phyloP scores from a whole-genome alignment of 805 yeast genomes.

The Starmerella floris region DNA sequence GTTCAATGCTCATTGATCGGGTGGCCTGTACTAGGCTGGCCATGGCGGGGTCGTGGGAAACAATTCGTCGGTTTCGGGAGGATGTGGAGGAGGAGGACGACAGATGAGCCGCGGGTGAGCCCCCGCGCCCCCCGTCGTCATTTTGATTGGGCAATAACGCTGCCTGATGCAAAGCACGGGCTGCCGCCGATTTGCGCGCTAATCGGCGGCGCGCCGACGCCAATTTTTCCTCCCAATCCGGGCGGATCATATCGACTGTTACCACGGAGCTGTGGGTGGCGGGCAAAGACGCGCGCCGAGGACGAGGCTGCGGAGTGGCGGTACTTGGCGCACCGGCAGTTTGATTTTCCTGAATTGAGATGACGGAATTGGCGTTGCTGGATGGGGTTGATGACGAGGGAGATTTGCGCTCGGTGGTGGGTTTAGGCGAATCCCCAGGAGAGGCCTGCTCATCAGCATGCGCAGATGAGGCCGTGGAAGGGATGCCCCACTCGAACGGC shows the following conservation, averaged over 20 bases:
- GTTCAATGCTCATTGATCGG: constrained; percentile 13
- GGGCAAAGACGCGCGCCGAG: constrained; percentile 9
- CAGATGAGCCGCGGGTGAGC: neutral
- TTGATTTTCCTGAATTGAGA: neutral
- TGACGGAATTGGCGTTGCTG: neutral
- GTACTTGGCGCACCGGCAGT: neutral
- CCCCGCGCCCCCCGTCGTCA: neutral
- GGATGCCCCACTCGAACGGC: constrained; percentile 37
- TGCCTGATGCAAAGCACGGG: constrained; percentile 84
- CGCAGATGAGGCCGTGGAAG: constrained; percentile 6
- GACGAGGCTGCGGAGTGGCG: neutral
- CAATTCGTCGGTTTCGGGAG: neutral
- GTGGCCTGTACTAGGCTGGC: constrained; percentile 11
- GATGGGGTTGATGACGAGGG: neutral
- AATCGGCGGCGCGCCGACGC: constrained; percentile 58
- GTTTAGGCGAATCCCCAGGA: neutral
- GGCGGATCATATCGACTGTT: constrained; percentile 71
- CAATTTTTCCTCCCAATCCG: constrained; percentile 80
- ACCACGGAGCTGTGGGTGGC: constrained; percentile 55
- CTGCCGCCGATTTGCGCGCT: constrained; percentile 84
- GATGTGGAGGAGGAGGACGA: neutral
- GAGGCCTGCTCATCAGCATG: neutral
- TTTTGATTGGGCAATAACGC: constrained; percentile 41
- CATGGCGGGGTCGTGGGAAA: constrained; percentile 1
- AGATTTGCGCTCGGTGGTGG: neutral